Conservation (phyloP, 208 protist species). For the Crithidia brevicula region DNA sequence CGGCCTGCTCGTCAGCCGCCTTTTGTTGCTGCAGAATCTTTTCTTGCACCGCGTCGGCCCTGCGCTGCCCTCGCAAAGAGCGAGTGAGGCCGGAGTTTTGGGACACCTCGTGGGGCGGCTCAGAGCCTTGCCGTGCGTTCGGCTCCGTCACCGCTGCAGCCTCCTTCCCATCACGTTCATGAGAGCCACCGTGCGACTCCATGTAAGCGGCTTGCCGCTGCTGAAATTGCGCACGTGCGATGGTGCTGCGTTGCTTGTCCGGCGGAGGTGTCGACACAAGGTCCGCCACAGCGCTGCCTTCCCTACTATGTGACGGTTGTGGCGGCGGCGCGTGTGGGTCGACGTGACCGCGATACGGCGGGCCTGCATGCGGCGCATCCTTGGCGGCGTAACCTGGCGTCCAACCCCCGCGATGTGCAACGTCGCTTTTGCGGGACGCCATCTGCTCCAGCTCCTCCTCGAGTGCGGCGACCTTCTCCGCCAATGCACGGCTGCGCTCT, state of each 20-base stretch:
- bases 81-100: constrained; percentile 5
- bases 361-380: not conserved
- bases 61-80: constrained; percentile 15
- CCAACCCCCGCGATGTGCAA: not conserved
- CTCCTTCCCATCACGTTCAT: not conserved
- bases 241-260: constrained; percentile 1
- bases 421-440: constrained; percentile 24
- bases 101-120: not conserved
- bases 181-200: not conserved
- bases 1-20: constrained; percentile 18
- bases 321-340: constrained; percentile 3
- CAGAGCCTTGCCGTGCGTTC: not conserved
- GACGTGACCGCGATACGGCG: constrained; percentile 4
- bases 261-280: not conserved
- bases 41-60: constrained; percentile 23
- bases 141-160: not conserved
- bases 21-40: constrained; percentile 35
- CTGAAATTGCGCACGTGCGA: constrained; percentile 15
- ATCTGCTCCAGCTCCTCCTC: constrained; percentile 47
- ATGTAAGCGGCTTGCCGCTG: constrained; percentile 9
- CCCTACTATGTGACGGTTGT: not conserved
- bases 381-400: not conserved
- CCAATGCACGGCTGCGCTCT: constrained; percentile 49
- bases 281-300: not conserved
- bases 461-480: constrained; percentile 44